A percentile compares a stretch with the other conserved stretches of the same genome.
Conservation (phyloP, 2,329 filamentous ascomycete genomes). For the Chrysosporium keratinophilum region DNA sequence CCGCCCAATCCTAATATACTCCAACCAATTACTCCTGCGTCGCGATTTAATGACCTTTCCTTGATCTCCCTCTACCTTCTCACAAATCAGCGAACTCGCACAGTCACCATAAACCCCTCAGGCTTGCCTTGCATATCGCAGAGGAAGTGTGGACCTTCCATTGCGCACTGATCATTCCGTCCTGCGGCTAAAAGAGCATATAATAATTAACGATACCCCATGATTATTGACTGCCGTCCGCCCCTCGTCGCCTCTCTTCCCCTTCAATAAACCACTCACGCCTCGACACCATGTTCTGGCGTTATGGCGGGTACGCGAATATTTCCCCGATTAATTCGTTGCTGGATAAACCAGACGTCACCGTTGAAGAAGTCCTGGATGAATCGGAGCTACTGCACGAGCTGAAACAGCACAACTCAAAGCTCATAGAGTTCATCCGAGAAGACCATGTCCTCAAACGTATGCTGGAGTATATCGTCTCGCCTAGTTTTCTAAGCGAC, state of each 20-base stretch:
- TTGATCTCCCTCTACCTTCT: constrained; percentile 2
- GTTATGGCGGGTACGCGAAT: constrained; percentile 97
- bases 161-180: not conserved
- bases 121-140: not conserved
- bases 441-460: constrained; percentile 75
- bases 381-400: constrained; percentile 95
- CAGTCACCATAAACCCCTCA: not conserved
- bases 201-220: not conserved
- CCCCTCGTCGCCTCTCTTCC: not conserved
- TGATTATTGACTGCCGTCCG: not conserved
- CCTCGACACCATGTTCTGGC: constrained; percentile 84
- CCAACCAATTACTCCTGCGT: not conserved
- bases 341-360: constrained; percentile 89
- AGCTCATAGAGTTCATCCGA: constrained; percentile 90
- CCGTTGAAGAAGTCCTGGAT: constrained; percentile 88
- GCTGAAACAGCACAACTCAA: constrained; percentile 95
- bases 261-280: not conserved
- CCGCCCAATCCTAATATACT: not conserved
- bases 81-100: not conserved
- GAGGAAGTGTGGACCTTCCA: not conserved
- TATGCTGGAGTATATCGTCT: constrained; percentile 83
- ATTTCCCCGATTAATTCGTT: constrained; percentile 93
- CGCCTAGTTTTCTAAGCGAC: constrained; percentile 50
- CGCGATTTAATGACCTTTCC: constrained; percentile 13
- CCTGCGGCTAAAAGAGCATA: not conserved